Conservation (phyloP, 768 basidiomycete genomes). For the Amyloporia xantha region DNA sequence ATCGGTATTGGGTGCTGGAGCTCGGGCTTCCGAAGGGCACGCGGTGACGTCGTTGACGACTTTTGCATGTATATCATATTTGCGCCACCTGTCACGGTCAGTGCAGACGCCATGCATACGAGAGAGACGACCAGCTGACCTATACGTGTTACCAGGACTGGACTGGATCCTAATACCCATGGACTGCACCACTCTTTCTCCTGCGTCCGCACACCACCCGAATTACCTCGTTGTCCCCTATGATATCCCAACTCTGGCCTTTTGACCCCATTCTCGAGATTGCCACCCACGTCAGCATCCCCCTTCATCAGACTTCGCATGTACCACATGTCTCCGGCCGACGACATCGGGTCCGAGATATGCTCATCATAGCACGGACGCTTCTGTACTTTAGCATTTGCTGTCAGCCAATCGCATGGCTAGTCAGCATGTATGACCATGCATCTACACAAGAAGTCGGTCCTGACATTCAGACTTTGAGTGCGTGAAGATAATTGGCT, state of each 20-base stretch:
- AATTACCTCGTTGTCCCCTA: neutral
- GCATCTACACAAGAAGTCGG: too few species aligned
- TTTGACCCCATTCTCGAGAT: neutral
- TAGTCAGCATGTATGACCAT: too few species aligned
- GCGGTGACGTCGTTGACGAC: conserved; percentile 2
- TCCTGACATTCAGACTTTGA: too few species aligned
- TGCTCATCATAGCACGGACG: neutral
- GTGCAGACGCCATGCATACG: neutral
- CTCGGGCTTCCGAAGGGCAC: conserved; percentile 6
- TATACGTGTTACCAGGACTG: neutral
- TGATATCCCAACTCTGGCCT: conserved; percentile 1
- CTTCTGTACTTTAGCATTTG: neutral
- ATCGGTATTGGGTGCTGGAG: conserved; percentile 7
- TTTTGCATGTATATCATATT: neutral
- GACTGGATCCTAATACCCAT: conserved; percentile 6
- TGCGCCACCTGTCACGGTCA: conserved; percentile 5
- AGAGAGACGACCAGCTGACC: neutral
- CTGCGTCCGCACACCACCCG: neutral
- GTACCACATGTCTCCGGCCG: neutral
- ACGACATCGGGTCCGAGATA: neutral
- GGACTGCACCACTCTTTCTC: conserved; percentile 4
- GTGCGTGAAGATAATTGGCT: too few species aligned
- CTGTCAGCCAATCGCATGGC: neutral
- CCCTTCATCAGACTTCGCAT: neutral
- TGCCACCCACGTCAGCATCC: neutral